Evolutionary conservation across 2,329 filamentous ascomycete genomes (phyloP), one percentile per base, ranked within the genome.

Genomic region (Lecanicillium sp.): DNA sequence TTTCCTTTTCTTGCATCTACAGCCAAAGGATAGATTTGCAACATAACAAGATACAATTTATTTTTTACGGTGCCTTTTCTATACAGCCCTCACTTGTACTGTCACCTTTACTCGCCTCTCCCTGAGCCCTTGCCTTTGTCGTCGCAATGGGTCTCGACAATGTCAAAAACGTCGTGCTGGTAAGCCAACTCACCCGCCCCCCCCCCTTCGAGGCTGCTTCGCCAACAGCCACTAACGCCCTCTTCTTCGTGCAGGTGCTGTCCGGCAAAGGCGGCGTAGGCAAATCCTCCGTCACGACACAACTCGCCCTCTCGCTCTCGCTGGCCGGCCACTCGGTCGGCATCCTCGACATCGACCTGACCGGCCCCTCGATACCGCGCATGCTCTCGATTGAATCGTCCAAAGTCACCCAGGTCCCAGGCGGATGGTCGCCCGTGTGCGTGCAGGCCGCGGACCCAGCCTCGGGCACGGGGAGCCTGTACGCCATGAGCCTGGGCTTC

Each of bases 251-350:
- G 40, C 40, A 78, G 74, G 74, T 90, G 45, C 82, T 98, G 34
- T 96, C 92, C 11, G 92, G 92, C 51, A 98, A 98, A 73, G 92
- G 92, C 55, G 92, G 92, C 51, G 92, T 98, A 15, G 92, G 92
- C 42, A 98, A 98, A 70, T 96, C 90, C 31, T 95, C 88, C 37
- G 81, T 95, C n/a, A 96, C 92, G 1, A 94, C 90, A 2, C 92
- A 98, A 60, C 80, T 98, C 13, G 92, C 92, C 8, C 76, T 98
- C 28, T 88, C 89, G 1, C 78, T 98, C 22, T 82, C 87, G 2
- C 74, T 92, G 1, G 78, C 85, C 46, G 90, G 90, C 42, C 77
- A 90, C 58, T 88, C 85, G 0, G 90, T 96, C 31, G 92, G 92
- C 38, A 88, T 98, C 19, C 83, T 98, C 49, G 92, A 98, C 59